These are phyloP conservation scores for Begonia peltatifolia DNA, from an alignment of 306 rosid species.

Conservation along the genomic window DNA sequence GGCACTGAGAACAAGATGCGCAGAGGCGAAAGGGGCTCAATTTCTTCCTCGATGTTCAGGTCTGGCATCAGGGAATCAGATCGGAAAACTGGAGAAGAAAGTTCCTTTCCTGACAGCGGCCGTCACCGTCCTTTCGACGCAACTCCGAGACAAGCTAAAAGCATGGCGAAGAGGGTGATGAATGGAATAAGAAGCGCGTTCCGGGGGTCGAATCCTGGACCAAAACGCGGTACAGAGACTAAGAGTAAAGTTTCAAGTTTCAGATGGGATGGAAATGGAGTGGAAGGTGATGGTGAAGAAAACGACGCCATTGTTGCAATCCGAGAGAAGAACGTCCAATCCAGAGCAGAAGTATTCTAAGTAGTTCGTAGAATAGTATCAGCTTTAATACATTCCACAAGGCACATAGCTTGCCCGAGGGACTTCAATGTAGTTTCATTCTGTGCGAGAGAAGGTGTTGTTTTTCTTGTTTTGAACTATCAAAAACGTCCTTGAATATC, in stretches of 20 bases:
- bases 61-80: not conserved
- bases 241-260: constrained; percentile 1
- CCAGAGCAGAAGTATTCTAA: too few relatives aligned
- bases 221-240: constrained; percentile 1
- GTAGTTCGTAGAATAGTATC: too few relatives aligned
- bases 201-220: constrained; percentile 17
- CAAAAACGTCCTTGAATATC: too few relatives aligned
- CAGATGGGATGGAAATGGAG: not conserved
- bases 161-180: constrained; percentile 32
- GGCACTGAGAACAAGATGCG: constrained; percentile 13
- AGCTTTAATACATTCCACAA: too few relatives aligned
- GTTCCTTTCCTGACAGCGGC: too few relatives aligned
- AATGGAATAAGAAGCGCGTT: constrained; percentile 46
- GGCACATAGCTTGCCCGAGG: too few relatives aligned
- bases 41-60: constrained; percentile 32
- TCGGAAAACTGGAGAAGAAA: too few relatives aligned
- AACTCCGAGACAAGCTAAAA: constrained; percentile 14
- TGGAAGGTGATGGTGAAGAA: constrained; percentile 4
- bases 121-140: not conserved
- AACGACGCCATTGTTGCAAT: not conserved
- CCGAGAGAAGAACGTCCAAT: constrained; percentile 1
- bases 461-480: too few relatives aligned
- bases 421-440: too few relatives aligned
- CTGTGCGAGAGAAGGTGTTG: too few relatives aligned
- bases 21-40: constrained; percentile 41